Conservation (phyloP, 257 asterid species). For the Salvia splendens region DNA sequence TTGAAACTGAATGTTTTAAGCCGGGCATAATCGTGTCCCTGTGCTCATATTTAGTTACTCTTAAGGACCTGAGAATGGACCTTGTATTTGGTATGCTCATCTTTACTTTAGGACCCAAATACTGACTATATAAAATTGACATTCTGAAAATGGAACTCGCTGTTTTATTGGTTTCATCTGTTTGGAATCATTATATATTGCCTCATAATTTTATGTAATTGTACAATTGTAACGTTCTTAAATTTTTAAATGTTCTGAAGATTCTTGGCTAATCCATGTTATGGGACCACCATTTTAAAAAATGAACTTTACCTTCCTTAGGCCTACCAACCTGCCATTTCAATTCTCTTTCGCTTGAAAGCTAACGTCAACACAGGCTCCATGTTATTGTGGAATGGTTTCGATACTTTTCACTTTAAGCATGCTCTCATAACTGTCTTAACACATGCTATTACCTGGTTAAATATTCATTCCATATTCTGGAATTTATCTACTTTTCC, state of each 20-base stretch:
- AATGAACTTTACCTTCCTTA: constrained; percentile 16
- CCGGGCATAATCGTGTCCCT: not conserved
- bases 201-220: not conserved
- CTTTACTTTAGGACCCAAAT: not conserved
- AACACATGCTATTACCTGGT: constrained; percentile 27
- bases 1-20: not conserved
- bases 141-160: not conserved
- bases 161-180: constrained; percentile 2
- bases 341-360: constrained; percentile 13
- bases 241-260: not conserved
- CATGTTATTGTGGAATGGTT: constrained; percentile 19
- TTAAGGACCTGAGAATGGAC: not conserved
- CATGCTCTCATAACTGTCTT: constrained; percentile 19
- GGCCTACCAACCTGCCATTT: constrained; percentile 20
- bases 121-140: not conserved
- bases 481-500: not conserved
- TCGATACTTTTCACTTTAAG: constrained; percentile 9
- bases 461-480: not conserved
- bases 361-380: constrained; percentile 11
- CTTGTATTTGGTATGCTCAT: constrained; percentile 8
- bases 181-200: not conserved
- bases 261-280: constrained; percentile 6
- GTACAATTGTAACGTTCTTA: not conserved
- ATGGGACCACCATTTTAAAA: constrained; percentile 10
- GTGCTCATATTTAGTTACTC: not conserved